Conservation (phyloP, 768 basidiomycete species). For the Phallus indusiatus region DNA sequence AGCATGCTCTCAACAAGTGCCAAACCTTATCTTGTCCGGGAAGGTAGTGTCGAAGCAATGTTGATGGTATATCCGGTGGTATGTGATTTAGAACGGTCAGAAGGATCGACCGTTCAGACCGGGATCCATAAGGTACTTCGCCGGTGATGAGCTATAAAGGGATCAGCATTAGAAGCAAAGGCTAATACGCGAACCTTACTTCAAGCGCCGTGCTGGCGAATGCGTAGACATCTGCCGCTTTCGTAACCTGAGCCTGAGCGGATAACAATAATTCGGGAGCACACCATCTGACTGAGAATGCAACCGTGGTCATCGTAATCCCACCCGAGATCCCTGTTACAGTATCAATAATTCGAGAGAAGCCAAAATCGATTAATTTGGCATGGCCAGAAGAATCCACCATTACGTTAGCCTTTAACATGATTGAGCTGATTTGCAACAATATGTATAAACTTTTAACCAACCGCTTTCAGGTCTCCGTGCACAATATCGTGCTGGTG, state of each 20-base stretch:
- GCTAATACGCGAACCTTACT: neutral
- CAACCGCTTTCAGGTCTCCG: constrained; percentile 18
- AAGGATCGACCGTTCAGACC: neutral
- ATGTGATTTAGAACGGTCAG: neutral
- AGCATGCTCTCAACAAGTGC: neutral
- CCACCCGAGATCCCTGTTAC: neutral
- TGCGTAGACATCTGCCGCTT: constrained; percentile 5
- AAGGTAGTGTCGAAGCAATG: neutral
- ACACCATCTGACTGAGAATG: constrained; percentile 1
- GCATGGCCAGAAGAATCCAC: constrained; percentile 7
- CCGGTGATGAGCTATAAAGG: neutral
- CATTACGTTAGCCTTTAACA: constrained; percentile 9
- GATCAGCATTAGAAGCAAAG: neutral
- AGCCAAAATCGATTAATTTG: constrained; percentile 11
- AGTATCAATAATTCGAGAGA: constrained; percentile 3
- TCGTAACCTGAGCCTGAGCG: neutral
- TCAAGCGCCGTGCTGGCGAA: constrained; percentile 3
- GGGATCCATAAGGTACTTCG: neutral
- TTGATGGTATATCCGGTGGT: neutral
- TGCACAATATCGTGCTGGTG: constrained; percentile 16
- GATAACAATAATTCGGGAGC: constrained; percentile 2
- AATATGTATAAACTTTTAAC: neutral
- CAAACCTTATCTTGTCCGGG: neutral
- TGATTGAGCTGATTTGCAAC: too few species aligned
- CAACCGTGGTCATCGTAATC: neutral